Evolutionary conservation across 169 alveolate genomes (phyloP).

Genomic region (Eimeria praecox): DNA sequence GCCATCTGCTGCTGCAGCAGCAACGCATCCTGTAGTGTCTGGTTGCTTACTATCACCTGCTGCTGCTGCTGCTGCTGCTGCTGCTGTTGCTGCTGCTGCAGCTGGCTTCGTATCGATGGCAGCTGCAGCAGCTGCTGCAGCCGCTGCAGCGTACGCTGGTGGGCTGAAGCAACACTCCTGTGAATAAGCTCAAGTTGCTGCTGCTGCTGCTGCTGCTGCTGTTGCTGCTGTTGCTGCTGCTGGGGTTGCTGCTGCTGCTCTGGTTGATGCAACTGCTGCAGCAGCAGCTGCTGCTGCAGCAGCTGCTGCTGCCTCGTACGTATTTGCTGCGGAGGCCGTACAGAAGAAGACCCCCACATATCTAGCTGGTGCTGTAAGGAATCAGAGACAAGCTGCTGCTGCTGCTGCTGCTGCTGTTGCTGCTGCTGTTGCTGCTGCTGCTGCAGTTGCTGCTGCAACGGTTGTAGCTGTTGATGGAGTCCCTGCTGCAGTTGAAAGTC

Average conservation of each 20-base stretch:
- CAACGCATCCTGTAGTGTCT: background rate
- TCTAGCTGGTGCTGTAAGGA: slow-evolving; percentile 9
- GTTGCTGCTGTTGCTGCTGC: background rate
- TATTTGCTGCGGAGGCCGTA: background rate
- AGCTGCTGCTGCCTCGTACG: slow-evolving; percentile 11
- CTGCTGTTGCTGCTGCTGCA: slow-evolving; percentile 18
- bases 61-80: slow-evolving; percentile 37
- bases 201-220: background rate
- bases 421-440: background rate
- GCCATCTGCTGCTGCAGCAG: slow-evolving; percentile 31
- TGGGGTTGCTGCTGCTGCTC: background rate
- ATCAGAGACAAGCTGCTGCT: background rate
- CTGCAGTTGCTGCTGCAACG: slow-evolving; percentile 15
- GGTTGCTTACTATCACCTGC: background rate
- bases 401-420: background rate
- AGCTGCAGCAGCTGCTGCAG: slow-evolving; percentile 8
- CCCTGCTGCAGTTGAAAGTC: background rate
- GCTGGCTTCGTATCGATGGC: background rate
- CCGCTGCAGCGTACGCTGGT: slow-evolving; percentile 1
- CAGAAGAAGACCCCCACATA: background rate
- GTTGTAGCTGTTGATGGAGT: background rate
- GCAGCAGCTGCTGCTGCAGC: slow-evolving; percentile 41
- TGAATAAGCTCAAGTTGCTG: background rate
- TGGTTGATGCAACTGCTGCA: background rate
- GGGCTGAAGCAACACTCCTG: slow-evolving; percentile 26